These are phyloP conservation scores for Telfairia occidentalis DNA, from an alignment of 331 rosid species.

Conservation along the genomic window DNA sequence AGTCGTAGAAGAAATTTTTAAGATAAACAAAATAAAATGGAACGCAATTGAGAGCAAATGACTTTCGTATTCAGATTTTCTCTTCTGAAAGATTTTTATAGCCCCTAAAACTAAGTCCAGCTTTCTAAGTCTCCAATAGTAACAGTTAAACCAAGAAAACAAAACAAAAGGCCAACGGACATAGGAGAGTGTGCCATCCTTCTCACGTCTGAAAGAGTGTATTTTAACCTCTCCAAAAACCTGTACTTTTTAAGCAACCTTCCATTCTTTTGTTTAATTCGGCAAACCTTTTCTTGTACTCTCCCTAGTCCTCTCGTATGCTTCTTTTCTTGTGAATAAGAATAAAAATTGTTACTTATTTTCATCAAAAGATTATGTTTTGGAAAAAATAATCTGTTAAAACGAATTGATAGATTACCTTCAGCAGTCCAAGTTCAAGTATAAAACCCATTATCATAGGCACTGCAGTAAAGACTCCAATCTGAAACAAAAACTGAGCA, in stretches of 20 bases:
- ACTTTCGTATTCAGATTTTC: not conserved
- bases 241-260: not conserved
- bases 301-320: not conserved
- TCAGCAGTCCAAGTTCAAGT: slow-evolving; percentile 72
- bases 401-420: slow-evolving; percentile 33
- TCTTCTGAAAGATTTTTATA: not conserved
- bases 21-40: not conserved
- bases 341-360: not conserved
- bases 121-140: not conserved
- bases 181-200: no score
- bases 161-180: no score
- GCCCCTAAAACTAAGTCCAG: not conserved
- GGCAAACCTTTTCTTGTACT: not conserved
- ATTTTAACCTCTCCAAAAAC: not conserved
- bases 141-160: no score
- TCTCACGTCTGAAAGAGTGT: not conserved
- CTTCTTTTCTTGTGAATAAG: not conserved
- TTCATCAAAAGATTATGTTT: not conserved
- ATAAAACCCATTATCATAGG: slow-evolving; percentile 95
- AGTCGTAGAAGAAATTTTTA: not conserved
- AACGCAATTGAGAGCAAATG: not conserved
- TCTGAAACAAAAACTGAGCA: slow-evolving; percentile 95
- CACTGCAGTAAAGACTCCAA: slow-evolving; percentile 87
- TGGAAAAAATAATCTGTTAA: not conserved
- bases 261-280: not conserved